A percentile compares a stretch with the other conserved stretches of the same genome.
These are phyloP conservation scores for Salvia sclarea DNA, from an alignment of 305 asterid genomes.

Conservation along the genomic window DNA sequence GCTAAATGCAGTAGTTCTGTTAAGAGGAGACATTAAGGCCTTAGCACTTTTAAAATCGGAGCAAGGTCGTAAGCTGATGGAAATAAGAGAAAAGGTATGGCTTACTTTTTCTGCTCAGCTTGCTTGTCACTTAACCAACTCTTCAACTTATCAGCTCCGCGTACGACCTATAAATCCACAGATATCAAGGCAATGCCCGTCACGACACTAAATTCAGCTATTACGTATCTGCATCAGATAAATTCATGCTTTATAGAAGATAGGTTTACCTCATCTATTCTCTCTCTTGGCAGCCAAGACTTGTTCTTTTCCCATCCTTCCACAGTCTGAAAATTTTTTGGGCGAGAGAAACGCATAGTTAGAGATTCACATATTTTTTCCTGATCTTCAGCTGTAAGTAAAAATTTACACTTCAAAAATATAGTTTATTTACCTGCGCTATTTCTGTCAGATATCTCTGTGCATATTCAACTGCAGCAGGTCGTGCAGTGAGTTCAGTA, in stretches of 20 bases:
- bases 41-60: neutral
- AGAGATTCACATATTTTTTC: slow-evolving; percentile 16
- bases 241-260: slow-evolving; percentile 18
- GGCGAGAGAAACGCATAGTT: slow-evolving; percentile 24
- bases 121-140: slow-evolving; percentile 83
- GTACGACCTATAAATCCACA: slow-evolving; percentile 52
- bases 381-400: neutral
- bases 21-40: slow-evolving; percentile 26
- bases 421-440: slow-evolving; percentile 56
- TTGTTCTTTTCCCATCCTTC: slow-evolving; percentile 81
- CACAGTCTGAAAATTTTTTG: slow-evolving; percentile 58
- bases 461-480: slow-evolving; percentile 81
- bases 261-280: slow-evolving; percentile 75
- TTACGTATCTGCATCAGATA: slow-evolving; percentile 14
- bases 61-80: neutral
- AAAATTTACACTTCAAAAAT: slow-evolving; percentile 1
- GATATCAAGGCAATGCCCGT: slow-evolving; percentile 18
- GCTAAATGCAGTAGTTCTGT: slow-evolving; percentile 68
- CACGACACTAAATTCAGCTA: slow-evolving; percentile 10
- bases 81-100: slow-evolving; percentile 1
- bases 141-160: slow-evolving; percentile 74
- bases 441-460: slow-evolving; percentile 62
- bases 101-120: slow-evolving; percentile 88
- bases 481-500: slow-evolving; percentile 88
- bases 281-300: slow-evolving; percentile 86